Evolutionary conservation across 352 stramenopile genomes (phyloP).

Genomic region (Elongisporangium prolatum): DNA sequence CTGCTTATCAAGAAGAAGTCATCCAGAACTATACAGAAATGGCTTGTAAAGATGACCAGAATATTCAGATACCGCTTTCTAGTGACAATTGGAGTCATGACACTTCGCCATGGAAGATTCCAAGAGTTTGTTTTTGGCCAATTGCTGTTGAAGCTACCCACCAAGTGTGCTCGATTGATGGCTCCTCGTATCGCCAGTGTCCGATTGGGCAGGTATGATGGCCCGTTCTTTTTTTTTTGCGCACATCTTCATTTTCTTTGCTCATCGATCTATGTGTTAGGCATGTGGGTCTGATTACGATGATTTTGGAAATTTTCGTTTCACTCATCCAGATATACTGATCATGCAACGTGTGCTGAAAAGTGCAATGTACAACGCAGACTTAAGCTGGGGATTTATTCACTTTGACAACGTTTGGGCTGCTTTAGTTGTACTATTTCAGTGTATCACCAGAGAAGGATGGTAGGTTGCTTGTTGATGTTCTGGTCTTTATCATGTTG

Average conservation of each 20-base stretch:
- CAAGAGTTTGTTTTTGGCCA: slow-evolving; percentile 87
- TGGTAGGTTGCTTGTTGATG: slow-evolving; percentile 49
- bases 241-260: slow-evolving; percentile 1
- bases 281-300: slow-evolving; percentile 68
- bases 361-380: slow-evolving; percentile 48
- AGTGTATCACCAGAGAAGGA: slow-evolving; percentile 89
- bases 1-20: slow-evolving; percentile 22
- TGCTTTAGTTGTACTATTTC: slow-evolving; percentile 85
- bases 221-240: slow-evolving; percentile 1
- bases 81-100: slow-evolving; percentile 38
- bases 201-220: slow-evolving; percentile 23
- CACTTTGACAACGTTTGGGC: slow-evolving; percentile 88
- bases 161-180: slow-evolving; percentile 51
- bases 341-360: slow-evolving; percentile 34
- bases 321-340: slow-evolving; percentile 35
- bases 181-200: slow-evolving; percentile 31
- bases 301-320: slow-evolving; percentile 52
- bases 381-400: slow-evolving; percentile 83
- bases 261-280: slow-evolving; percentile 6
- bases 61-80: slow-evolving; percentile 26
- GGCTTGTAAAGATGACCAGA: slow-evolving; percentile 25
- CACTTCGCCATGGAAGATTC: slow-evolving; percentile 40
- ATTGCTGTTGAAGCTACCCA: slow-evolving; percentile 62
- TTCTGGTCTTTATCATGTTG: background rate
- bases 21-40: slow-evolving; percentile 34